phyloP scores from a whole-genome alignment of 1,139 yeast species.

The Lodderomyces margitis region DNA sequence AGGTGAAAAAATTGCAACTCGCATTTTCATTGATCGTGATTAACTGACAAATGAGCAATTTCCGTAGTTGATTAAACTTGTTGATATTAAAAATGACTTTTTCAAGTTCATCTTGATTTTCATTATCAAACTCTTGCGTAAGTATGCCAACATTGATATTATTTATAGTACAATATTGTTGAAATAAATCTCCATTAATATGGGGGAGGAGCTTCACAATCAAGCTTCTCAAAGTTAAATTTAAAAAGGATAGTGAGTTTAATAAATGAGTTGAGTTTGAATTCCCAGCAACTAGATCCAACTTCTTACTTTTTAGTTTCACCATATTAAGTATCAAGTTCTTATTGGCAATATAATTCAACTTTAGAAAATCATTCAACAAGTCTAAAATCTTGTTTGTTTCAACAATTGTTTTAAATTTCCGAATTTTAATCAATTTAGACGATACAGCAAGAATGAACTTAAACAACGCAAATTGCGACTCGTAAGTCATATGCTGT shows the following conservation, averaged over 20 bases:
- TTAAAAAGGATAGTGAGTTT: constrained; percentile 26
- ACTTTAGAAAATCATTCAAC: constrained; percentile 31
- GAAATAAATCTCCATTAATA: constrained; percentile 39
- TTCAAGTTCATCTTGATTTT: constrained; percentile 11
- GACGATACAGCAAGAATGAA: constrained; percentile 32
- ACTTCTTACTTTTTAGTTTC: constrained; percentile 24
- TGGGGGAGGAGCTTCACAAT: constrained; percentile 33
- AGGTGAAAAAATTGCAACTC: constrained; percentile 31
- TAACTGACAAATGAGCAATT: constrained; percentile 40
- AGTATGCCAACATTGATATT: constrained; percentile 25
- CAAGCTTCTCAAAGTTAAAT: constrained; percentile 28
- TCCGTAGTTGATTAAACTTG: constrained; percentile 38
- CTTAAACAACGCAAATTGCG: constrained; percentile 23
- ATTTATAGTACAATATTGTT: constrained; percentile 42
- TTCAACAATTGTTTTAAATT: constrained; percentile 25
- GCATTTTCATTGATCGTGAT: constrained; percentile 36
- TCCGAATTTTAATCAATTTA: constrained; percentile 28
- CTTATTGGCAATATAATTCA: constrained; percentile 41
- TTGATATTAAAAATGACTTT: constrained; percentile 17
- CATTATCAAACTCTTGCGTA: constrained; percentile 15
- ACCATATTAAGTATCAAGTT: constrained; percentile 34
- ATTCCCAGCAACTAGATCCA: constrained; percentile 13
- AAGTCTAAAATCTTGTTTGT: constrained; percentile 24
- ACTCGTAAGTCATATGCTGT: neutral
- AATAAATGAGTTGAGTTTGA: constrained; percentile 16